Base-by-base conservation (phyloP, 2,329 filamentous ascomycete genomes). In the Harringtonia lauricola region DNA sequence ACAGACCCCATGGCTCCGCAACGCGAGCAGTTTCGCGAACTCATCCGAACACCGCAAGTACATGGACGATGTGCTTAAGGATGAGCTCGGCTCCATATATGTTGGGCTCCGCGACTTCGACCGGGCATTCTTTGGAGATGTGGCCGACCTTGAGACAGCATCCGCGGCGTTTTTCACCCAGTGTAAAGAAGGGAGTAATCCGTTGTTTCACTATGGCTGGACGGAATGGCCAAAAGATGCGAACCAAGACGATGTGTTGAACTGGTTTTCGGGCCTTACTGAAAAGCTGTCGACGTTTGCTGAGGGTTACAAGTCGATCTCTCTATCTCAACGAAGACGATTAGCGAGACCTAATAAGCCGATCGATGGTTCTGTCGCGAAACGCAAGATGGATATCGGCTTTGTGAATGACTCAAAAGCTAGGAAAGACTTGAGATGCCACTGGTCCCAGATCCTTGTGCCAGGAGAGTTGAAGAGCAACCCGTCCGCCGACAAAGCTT, bases 111-210 rank as follows among this genome's bases (percentile, higher is more conserved):
- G 39, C 13, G 22, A 52, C 21, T 64, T 66, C 46, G 36, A 57
- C 47, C 40, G 63, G 28, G 48, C 53, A 12, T 64, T 54, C 42
- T 65, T 65, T 42, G 51, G 57, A 33, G 28, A 40, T 14, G 49
- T 67, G 12, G 43, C 48, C 42, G 48, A 47, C 21, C 58, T 66
- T 13, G 49, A 60, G 31, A 47, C 50, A 10, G 56, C 52, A 24
- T 59, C 62, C n/a, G 18, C 59, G 46, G 50, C 52, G 7, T 49
- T 65, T 49, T 66, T 67, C 42, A 38, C 58, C 29, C 52, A 59
- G 43, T 66, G 57, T 41, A 42, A 35, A 3, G 44, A 61, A 51
- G 59, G 59, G 29, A 47, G 38, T 36, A 44, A 56, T 33, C 57
- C 56, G 31, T 54, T 61, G 33, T 64, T 60, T 38, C 45, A 45